Percentiles rank a stretch among this genome's conserved stretches.
Evolutionary conservation across 2,329 filamentous ascomycete species (phyloP).

Genomic region (Hypoxylon rubiginosum): DNA sequence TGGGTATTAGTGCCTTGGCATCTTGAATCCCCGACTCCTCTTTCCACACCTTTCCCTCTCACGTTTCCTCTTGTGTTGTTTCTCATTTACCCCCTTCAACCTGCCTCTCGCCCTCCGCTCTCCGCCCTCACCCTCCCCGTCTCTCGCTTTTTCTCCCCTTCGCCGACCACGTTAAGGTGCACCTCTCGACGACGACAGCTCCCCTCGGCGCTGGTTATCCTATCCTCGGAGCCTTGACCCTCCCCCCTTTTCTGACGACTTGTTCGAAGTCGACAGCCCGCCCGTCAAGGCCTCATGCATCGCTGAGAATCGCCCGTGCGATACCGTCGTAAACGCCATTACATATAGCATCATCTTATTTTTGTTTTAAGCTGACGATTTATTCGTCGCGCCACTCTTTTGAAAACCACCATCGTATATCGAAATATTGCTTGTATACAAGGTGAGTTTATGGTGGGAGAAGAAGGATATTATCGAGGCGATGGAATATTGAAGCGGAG

Average conservation of each 20-base stretch:
- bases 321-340: conserved; percentile 45
- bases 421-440: conserved; percentile 47
- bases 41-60: conserved; percentile 42
- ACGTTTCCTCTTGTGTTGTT: conserved; percentile 41
- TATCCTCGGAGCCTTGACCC: conserved; percentile 43
- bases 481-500: conserved; percentile 20
- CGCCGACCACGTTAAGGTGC: conserved; percentile 52
- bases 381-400: conserved; percentile 55
- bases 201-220: conserved; percentile 46
- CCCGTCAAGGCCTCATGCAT: conserved; percentile 46
- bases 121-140: conserved; percentile 49
- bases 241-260: conserved; percentile 39
- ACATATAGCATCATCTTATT: conserved; percentile 38
- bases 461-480: conserved; percentile 1
- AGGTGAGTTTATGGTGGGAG: conserved; percentile 43
- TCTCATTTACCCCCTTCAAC: conserved; percentile 51
- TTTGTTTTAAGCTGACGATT: conserved; percentile 50
- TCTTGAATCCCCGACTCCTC: conserved; percentile 36
- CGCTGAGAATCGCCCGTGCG: conserved; percentile 48
- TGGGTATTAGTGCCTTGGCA: conserved; percentile 41
- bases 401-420: conserved; percentile 40
- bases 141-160: conserved; percentile 50
- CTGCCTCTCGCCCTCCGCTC: conserved; percentile 38
- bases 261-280: conserved; percentile 30
- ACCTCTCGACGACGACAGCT: conserved; percentile 52